Evolutionary conservation across 176 grass and related monocot species (phyloP), one percentile per base, ranked within the genome.

Genomic region (Musa beccarii): DNA sequence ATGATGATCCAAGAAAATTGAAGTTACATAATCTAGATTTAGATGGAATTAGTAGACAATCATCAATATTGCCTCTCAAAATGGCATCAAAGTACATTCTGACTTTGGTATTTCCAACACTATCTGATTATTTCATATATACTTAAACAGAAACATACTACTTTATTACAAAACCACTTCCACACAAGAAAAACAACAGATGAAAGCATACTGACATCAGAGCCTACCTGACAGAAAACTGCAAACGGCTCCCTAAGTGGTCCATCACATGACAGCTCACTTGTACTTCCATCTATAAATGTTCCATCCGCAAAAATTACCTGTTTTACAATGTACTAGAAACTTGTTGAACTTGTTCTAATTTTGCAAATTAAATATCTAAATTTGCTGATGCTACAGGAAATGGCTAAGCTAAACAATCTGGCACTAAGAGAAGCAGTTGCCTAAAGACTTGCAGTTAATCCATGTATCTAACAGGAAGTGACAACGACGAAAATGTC

Each of bases 251-350:
- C 84, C 81, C 95, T 94, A 20, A 97, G 88, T 34, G 94, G 94
- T 14, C 90, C 95, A 86, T 94, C 90, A 81, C 90, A 99, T 4
- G 95, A 99, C 22, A 99, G 73, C 77, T 99, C 90, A 29, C 95
- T 94, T 71, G 90, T 92, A 74, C 95, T 99, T 82, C 90, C 95
- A 79, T 99, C 95, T 22, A 99, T 78, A 83, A 98, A 98, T 59
- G 90, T 94, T 54, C 90, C 90, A 16, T 98, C 94, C 17, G 94
- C 88, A 69, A 98, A 98, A 75, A 98, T 98, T 2, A 98, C 90
- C 94, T 98, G 81, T 83, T 83, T 85, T 73, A 73, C 49, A 49
- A 64, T 56, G 51, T 54, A n/a, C 63, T n/a, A 65, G 49, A 12
- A 2, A 19, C 16, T 81, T 7, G 15, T 52, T 14, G 70, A 68